Percentiles rank a stretch among this genome's conserved stretches.
These are phyloP conservation scores for Cutaneotrichosporon mucoides DNA, from an alignment of 1,284 basidiomycete genomes.

Conservation along the genomic window DNA sequence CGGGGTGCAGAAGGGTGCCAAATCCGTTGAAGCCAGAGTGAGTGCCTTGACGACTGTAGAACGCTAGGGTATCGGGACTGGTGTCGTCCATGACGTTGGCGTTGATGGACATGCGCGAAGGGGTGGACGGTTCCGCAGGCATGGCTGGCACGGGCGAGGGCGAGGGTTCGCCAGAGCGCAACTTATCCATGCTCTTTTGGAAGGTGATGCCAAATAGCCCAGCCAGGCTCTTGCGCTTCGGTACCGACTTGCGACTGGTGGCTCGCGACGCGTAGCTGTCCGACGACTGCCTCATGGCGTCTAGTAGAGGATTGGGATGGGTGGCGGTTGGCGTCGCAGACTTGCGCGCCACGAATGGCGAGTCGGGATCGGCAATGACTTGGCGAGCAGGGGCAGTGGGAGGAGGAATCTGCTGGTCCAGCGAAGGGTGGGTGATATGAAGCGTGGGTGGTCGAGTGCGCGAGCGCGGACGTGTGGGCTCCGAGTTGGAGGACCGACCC, in stretches of 20 bases:
- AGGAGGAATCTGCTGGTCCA: constrained; percentile 2
- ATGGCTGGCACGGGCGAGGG: too few relatives aligned
- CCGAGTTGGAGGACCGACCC: too few relatives aligned
- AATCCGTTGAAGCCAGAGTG: constrained; percentile 3
- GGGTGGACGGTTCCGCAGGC: too few relatives aligned
- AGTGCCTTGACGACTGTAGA: constrained; percentile 7
- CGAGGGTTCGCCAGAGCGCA: constrained; percentile 6
- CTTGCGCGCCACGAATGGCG: neutral
- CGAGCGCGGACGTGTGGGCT: too few relatives aligned
- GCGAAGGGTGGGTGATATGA: constrained; percentile 25
- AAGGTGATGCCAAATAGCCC: constrained; percentile 35
- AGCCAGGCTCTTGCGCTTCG: constrained; percentile 39
- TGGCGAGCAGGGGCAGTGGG: too few relatives aligned
- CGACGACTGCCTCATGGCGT: neutral
- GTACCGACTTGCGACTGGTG: constrained; percentile 16
- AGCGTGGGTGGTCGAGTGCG: constrained; percentile 6
- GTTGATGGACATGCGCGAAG: too few relatives aligned
- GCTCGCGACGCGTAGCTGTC: too few relatives aligned
- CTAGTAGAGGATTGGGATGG: too few relatives aligned
- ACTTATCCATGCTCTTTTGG: constrained; percentile 25
- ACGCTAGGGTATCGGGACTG: constrained; percentile 7
- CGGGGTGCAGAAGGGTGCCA: neutral
- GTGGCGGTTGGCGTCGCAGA: too few relatives aligned
- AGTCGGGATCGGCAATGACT: neutral
- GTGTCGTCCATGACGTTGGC: neutral